Evolutionary conservation across 192 early-diverging fungal genomes (phyloP).

Genomic region (Umbelopsis ramanniana): DNA sequence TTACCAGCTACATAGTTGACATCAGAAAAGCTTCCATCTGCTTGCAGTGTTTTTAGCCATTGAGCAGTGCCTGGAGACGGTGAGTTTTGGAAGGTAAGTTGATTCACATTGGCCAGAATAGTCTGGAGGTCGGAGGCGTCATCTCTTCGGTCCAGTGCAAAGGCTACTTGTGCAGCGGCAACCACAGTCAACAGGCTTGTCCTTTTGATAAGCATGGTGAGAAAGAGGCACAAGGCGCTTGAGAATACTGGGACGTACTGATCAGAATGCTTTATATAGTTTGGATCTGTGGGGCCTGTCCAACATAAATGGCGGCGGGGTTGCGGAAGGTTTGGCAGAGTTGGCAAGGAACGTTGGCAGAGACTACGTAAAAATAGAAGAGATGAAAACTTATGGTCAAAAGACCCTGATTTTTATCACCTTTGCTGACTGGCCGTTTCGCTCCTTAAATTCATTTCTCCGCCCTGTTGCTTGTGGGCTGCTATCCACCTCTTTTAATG

Average conservation of each 20-base stretch:
- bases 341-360: no score
- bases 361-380: no score
- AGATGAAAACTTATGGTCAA: no score
- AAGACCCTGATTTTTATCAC: no score
- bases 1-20: slow-evolving; percentile 23
- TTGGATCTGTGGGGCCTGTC: no score
- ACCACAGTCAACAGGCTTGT: neutral
- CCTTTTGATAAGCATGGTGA: neutral
- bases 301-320: no score
- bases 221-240: neutral
- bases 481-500: neutral
- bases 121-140: neutral
- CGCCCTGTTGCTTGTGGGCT: no score
- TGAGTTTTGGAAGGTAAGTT: neutral
- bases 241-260: neutral
- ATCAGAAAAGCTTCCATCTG: slow-evolving; percentile 13
- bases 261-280: no score
- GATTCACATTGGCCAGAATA: neutral
- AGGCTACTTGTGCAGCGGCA: neutral
- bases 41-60: neutral
- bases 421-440: no score
- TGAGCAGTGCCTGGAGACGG: neutral
- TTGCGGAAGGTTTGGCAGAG: no score
- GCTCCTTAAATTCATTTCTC: no score
- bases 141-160: neutral